Conservation (phyloP, 2,329 filamentous ascomycete genomes). For the Diaporthe longicolla region DNA sequence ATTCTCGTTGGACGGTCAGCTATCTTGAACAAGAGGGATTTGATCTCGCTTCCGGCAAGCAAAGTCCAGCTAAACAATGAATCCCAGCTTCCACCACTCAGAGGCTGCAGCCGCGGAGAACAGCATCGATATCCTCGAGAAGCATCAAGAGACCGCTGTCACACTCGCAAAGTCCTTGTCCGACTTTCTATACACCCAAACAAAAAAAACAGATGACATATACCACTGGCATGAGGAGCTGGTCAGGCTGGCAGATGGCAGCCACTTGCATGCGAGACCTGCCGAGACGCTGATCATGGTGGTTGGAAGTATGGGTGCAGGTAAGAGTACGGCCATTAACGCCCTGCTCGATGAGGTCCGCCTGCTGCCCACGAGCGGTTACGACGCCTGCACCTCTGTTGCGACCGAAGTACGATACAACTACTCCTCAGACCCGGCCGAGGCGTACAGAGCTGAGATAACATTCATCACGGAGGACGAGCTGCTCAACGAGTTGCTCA, state of each 20-base stretch:
- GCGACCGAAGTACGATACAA: constrained; percentile 74
- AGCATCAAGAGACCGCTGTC: neutral
- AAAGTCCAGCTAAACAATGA: neutral
- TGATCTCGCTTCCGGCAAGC: neutral
- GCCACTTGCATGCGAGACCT: neutral
- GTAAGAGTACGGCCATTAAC: constrained; percentile 74
- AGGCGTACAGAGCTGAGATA: constrained; percentile 62
- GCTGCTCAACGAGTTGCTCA: constrained; percentile 61
- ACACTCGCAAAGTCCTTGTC: neutral
- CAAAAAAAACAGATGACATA: neutral
- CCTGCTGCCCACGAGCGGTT: constrained; percentile 61
- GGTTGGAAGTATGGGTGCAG: constrained; percentile 72
- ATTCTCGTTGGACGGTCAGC: neutral
- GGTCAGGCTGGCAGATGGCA: neutral
- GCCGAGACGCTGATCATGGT: constrained; percentile 50
- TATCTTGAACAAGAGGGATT: neutral
- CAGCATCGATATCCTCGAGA: neutral
- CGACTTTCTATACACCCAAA: neutral
- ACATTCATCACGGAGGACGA: constrained; percentile 68
- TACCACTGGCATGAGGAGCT: neutral
- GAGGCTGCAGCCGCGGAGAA: constrained; percentile 11
- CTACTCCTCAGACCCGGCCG: constrained; percentile 52
- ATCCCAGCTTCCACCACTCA: neutral
- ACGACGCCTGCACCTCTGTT: constrained; percentile 72
- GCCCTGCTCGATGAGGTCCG: constrained; percentile 68